Conservation (phyloP, 495 filamentous ascomycete species). For the Lophium mytilinum region DNA sequence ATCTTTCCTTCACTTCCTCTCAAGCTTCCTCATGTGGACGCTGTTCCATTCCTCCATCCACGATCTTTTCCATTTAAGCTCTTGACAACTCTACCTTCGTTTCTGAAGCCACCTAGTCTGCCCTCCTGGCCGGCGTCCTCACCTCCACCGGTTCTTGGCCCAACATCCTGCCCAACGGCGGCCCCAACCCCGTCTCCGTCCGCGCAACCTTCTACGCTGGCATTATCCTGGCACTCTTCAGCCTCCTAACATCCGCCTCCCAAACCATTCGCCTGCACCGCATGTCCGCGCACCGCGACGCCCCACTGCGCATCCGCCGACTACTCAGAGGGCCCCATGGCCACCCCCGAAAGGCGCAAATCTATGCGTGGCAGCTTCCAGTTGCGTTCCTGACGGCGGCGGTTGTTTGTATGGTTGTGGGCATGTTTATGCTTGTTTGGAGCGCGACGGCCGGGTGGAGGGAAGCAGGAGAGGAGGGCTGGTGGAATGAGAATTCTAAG, state of each 20-base stretch:
- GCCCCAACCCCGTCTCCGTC: slow-evolving; percentile 17
- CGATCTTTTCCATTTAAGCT: not conserved
- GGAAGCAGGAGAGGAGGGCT: not conserved
- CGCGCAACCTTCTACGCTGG: slow-evolving; percentile 27
- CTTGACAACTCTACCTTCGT: not conserved
- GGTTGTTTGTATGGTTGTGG: slow-evolving; percentile 23
- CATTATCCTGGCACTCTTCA: slow-evolving; percentile 24
- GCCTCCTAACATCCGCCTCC: slow-evolving; percentile 23
- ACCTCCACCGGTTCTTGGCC: slow-evolving; percentile 31
- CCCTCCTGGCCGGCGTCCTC: slow-evolving; percentile 23
- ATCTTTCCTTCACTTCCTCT: not conserved
- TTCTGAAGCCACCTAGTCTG: slow-evolving; percentile 7
- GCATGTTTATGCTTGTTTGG: slow-evolving; percentile 29
- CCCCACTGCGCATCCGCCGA: slow-evolving; percentile 11
- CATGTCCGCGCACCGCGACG: slow-evolving; percentile 21
- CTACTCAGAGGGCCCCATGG: slow-evolving; percentile 11
- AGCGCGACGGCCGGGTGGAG: slow-evolving; percentile 1
- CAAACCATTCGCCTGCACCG: slow-evolving; percentile 29
- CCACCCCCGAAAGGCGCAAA: slow-evolving; percentile 1
- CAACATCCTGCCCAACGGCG: slow-evolving; percentile 17
- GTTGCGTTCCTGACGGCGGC: slow-evolving; percentile 23
- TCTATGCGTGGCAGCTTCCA: slow-evolving; percentile 28
- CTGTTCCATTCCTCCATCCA: no score
- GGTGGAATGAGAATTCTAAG: slow-evolving; percentile 14
- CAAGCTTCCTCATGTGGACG: no score